phyloP scores from a whole-genome alignment of 208 protist species.

The Acanthamoeba healyi region DNA sequence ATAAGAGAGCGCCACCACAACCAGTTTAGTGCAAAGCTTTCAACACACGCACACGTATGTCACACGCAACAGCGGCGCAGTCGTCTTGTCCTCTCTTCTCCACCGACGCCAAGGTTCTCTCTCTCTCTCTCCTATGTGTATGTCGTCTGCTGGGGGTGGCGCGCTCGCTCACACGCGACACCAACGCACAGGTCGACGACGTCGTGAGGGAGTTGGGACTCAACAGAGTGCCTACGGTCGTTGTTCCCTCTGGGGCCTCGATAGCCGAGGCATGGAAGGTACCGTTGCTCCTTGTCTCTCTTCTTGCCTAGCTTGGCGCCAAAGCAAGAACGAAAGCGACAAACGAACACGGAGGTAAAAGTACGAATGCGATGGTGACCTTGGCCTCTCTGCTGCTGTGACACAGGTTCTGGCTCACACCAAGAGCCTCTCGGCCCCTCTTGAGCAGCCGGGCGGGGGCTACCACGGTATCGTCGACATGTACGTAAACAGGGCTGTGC shows the following conservation, averaged over 20 bases:
- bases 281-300: too few species aligned
- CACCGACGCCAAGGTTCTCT: background rate
- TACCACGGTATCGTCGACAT: slow-evolving; percentile 39
- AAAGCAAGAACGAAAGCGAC: background rate
- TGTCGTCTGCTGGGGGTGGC: too few species aligned
- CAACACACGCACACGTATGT: background rate
- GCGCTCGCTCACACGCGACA: too few species aligned
- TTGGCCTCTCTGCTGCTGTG: too few species aligned
- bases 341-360: background rate
- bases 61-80: too few species aligned
- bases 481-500: too few species aligned
- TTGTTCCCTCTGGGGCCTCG: background rate
- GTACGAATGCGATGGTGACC: too few species aligned
- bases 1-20: too few species aligned
- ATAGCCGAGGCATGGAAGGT: background rate
- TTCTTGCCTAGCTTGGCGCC: too few species aligned
- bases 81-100: background rate
- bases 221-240: too few species aligned
- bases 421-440: slow-evolving; percentile 1
- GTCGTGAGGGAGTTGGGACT: background rate
- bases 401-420: background rate
- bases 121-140: background rate
- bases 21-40: background rate
- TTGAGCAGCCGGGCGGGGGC: slow-evolving; percentile 9
- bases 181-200: background rate